Evolutionary conservation across 2,329 filamentous ascomycete species (phyloP).

Genomic region (Colletotrichum spaethianum): DNA sequence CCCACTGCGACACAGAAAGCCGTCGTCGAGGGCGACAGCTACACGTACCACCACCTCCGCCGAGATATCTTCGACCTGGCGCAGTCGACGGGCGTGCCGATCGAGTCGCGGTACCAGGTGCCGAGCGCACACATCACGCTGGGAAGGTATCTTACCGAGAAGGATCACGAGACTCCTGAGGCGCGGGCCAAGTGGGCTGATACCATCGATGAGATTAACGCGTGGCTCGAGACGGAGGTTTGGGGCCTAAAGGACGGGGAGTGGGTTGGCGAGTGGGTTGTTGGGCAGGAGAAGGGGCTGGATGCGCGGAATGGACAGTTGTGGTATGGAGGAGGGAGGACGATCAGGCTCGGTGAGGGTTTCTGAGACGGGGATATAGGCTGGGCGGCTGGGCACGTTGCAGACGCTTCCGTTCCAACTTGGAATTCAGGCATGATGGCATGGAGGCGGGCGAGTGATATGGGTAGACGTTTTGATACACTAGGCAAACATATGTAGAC

Average conservation of each 20-base stretch:
- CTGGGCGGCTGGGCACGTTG: slow-evolving; percentile 5
- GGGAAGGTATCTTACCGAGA: slow-evolving; percentile 80
- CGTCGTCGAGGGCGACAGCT: slow-evolving; percentile 71
- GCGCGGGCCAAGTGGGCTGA: slow-evolving; percentile 76
- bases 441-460: too few relatives aligned
- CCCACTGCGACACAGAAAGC: slow-evolving; percentile 53
- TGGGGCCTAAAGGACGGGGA: slow-evolving; percentile 71
- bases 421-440: neutral
- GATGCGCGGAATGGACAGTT: slow-evolving; percentile 81
- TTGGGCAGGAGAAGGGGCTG: slow-evolving; percentile 88
- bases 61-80: slow-evolving; percentile 80
- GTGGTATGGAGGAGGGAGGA: slow-evolving; percentile 90
- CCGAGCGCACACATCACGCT: slow-evolving; percentile 93
- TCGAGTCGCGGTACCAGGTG: slow-evolving; percentile 87
- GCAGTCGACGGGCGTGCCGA: slow-evolving; percentile 72
- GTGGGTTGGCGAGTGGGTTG: slow-evolving; percentile 80
- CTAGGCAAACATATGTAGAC: neutral
- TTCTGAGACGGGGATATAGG: slow-evolving; percentile 58
- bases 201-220: slow-evolving; percentile 83
- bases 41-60: slow-evolving; percentile 92
- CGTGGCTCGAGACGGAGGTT: slow-evolving; percentile 78
- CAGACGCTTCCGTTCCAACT: neutral
- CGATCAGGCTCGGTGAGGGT: slow-evolving; percentile 74
- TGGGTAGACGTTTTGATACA: neutral
- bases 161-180: slow-evolving; percentile 72